phyloP scores from a whole-genome alignment of 345 rosid genomes.

The Gossypium herbaceum region DNA sequence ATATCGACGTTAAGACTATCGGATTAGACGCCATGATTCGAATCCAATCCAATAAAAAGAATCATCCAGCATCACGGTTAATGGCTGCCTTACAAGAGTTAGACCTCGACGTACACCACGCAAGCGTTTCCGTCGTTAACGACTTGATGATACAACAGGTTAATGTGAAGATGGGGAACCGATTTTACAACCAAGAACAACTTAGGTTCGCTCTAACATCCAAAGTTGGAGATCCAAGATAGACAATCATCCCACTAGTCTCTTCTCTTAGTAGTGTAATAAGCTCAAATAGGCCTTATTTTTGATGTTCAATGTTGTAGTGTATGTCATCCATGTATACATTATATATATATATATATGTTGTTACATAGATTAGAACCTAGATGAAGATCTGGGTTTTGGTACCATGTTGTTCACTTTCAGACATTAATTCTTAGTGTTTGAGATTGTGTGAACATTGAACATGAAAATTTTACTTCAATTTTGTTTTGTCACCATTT shows the following conservation, averaged over 20 bases:
- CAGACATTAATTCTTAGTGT: no score
- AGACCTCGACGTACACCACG: conserved; percentile 85
- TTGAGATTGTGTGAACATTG: no score
- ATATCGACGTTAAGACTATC: conserved; percentile 82
- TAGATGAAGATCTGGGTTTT: no score
- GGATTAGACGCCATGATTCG: conserved; percentile 86
- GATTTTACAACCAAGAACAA: conserved; percentile 74
- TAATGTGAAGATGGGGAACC: conserved; percentile 80
- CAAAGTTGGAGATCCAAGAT: conserved; percentile 51
- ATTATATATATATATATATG: no score
- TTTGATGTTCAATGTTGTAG: no score
- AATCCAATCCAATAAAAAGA: conserved; percentile 69
- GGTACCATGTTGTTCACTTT: no score
- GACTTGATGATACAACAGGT: conserved; percentile 97
- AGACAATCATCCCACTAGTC: neutral
- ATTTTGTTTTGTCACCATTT: no score
- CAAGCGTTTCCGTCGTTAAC: conserved; percentile 76
- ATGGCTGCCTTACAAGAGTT: conserved; percentile 79
- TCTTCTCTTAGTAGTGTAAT: no score
- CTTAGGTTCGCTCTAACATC: conserved; percentile 53
- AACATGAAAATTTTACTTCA: no score
- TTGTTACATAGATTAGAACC: no score
- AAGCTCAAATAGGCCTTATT: no score
- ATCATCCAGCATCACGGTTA: conserved; percentile 85
- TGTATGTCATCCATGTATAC: no score